These are phyloP conservation scores for Tothia fuscella DNA, from an alignment of 2,329 filamentous ascomycete species.

Conservation along the genomic window DNA sequence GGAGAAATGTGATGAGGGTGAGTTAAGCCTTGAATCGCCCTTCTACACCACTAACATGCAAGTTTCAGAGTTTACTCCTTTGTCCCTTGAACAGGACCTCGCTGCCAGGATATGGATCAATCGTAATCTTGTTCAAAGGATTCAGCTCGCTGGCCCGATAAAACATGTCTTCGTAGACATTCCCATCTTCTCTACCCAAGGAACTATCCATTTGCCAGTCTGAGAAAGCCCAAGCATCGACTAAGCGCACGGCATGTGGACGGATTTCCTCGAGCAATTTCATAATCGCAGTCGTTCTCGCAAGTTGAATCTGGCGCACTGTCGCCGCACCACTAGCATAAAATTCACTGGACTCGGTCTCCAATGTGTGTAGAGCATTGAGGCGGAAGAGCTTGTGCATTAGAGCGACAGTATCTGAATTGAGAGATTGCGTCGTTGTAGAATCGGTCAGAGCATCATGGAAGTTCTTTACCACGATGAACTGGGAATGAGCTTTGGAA, in stretches of 20 bases:
- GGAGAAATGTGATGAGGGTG: too few species aligned
- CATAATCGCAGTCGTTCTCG: slow-evolving; percentile 51
- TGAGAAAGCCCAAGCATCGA: slow-evolving; percentile 65
- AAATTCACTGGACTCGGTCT: slow-evolving; percentile 59
- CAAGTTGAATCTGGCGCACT: slow-evolving; percentile 59
- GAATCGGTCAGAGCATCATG: slow-evolving; percentile 53
- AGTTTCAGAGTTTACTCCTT: slow-evolving; percentile 1
- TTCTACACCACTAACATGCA: too few species aligned
- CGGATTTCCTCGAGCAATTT: slow-evolving; percentile 60
- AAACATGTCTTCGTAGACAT: slow-evolving; percentile 71
- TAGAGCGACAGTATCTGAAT: slow-evolving; percentile 22
- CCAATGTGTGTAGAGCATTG: slow-evolving; percentile 53
- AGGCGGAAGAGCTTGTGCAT: slow-evolving; percentile 58
- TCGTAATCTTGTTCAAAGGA: slow-evolving; percentile 57
- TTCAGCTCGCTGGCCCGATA: slow-evolving; percentile 59
- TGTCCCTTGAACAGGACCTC: slow-evolving; percentile 7
- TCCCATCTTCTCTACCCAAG: slow-evolving; percentile 59
- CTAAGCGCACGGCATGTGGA: slow-evolving; percentile 58
- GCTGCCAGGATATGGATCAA: slow-evolving; percentile 49
- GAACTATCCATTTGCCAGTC: slow-evolving; percentile 68
- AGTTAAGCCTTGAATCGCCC: too few species aligned
- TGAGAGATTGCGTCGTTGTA: slow-evolving; percentile 31
- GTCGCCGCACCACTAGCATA: slow-evolving; percentile 58
- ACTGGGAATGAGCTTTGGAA: slow-evolving; percentile 63
- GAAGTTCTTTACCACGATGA: slow-evolving; percentile 69